Evolutionary conservation across 176 grass and related monocot genomes (phyloP).

Genomic region (Olyra latifolia): DNA sequence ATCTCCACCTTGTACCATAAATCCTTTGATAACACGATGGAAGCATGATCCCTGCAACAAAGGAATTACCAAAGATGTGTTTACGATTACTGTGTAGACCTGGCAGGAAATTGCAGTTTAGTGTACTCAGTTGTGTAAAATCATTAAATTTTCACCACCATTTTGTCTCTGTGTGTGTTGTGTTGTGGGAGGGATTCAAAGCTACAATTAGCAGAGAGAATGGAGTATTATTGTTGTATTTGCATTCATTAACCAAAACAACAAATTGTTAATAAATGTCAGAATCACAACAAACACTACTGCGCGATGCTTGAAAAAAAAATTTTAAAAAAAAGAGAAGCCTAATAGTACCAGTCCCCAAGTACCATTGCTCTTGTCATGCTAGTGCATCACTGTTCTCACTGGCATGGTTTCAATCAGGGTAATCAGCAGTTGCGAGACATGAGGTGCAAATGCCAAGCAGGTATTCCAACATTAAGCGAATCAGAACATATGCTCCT

Average conservation of each 20-base stretch:
- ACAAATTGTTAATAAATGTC: neutral
- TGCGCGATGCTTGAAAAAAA: neutral
- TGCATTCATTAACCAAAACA: neutral
- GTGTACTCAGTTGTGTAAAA: neutral
- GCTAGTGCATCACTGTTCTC: neutral
- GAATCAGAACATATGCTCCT: neutral
- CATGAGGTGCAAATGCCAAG: neutral
- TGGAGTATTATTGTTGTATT: neutral
- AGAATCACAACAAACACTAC: conserved; percentile 14
- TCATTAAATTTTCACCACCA: neutral
- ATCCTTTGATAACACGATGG: conserved; percentile 87
- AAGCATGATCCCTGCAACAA: conserved; percentile 76
- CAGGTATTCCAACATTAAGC: neutral
- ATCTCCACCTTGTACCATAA: conserved; percentile 99
- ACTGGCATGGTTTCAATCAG: neutral
- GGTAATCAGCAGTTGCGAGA: neutral
- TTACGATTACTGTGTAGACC: conserved; percentile 1
- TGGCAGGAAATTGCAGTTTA: neutral
- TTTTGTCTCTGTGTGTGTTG: neutral
- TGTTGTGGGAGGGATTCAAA: neutral
- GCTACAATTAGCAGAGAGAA: neutral
- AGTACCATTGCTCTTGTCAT: neutral
- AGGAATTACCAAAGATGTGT: conserved; percentile 1
- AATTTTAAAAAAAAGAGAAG: neutral
- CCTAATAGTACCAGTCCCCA: neutral